Evolutionary conservation across 805 yeast species (phyloP).

Genomic region (Lipomyces japonicus): DNA sequence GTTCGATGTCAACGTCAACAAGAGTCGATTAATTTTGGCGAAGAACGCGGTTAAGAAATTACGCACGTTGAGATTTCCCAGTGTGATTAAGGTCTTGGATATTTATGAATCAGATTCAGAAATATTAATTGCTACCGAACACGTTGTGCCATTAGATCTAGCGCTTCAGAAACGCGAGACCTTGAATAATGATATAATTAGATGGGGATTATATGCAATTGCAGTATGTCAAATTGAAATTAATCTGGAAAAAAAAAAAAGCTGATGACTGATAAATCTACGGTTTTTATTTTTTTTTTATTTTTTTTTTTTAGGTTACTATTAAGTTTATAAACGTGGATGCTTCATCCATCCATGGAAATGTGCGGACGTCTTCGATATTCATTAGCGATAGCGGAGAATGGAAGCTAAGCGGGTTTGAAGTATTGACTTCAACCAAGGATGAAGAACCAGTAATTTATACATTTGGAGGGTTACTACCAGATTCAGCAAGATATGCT

Average conservation of each 20-base stretch:
- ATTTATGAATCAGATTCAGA: conserved; percentile 46
- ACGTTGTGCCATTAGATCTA: conserved; percentile 51
- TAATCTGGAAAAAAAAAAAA: neutral
- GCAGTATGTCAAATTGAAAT: conserved; percentile 30
- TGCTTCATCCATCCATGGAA: conserved; percentile 59
- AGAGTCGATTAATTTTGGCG: conserved; percentile 41
- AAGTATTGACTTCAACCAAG: conserved; percentile 52
- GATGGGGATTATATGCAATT: conserved; percentile 56
- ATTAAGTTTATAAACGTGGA: conserved; percentile 57
- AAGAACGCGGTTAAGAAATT: conserved; percentile 46
- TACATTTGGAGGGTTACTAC: conserved; percentile 38
- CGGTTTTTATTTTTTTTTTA: too few relatives aligned
- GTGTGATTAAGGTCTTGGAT: conserved; percentile 60
- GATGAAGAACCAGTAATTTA: conserved; percentile 44
- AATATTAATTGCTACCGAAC: conserved; percentile 64
- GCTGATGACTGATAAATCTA: too few relatives aligned
- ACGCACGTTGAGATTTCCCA: conserved; percentile 64
- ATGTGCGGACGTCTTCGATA: conserved; percentile 53
- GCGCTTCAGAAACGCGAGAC: conserved; percentile 38
- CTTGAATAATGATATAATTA: conserved; percentile 37
- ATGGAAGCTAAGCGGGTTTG: conserved; percentile 83
- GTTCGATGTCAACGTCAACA: conserved; percentile 46
- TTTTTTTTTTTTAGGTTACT: conserved; percentile 37
- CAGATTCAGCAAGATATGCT: conserved; percentile 36
- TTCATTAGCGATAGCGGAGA: conserved; percentile 69